These are phyloP conservation scores for Hypoxylon trugodes DNA, from an alignment of 495 filamentous ascomycete species.

Conservation along the genomic window DNA sequence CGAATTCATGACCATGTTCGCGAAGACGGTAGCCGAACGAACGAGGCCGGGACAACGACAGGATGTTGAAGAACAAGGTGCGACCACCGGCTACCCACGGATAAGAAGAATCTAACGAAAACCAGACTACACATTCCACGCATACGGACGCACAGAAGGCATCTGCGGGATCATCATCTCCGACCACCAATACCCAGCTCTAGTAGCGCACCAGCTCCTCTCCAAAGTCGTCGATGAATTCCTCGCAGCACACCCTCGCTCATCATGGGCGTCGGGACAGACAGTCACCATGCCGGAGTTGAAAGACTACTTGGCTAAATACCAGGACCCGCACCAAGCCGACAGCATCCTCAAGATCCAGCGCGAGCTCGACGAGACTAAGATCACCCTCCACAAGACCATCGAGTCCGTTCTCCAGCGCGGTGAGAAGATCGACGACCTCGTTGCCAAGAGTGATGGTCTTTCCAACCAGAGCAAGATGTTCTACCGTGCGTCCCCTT, in stretches of 20 bases:
- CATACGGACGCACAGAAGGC: slow-evolving; percentile 87
- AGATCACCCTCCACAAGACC: slow-evolving; percentile 97
- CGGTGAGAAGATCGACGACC: slow-evolving; percentile 88
- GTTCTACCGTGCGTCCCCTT: slow-evolving; percentile 78
- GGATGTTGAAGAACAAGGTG: slow-evolving; percentile 88
- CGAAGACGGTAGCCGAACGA: slow-evolving; percentile 78
- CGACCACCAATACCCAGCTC: slow-evolving; percentile 86
- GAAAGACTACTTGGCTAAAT: slow-evolving; percentile 84
- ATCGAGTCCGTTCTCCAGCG: slow-evolving; percentile 88
- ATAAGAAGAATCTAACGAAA: background rate
- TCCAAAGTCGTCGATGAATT: slow-evolving; percentile 95
- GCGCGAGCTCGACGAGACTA: slow-evolving; percentile 96
- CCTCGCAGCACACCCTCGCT: slow-evolving; percentile 77
- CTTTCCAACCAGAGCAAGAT: slow-evolving; percentile 91
- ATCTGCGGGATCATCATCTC: slow-evolving; percentile 88
- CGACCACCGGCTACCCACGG: slow-evolving; percentile 19
- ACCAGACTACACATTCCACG: slow-evolving; percentile 83
- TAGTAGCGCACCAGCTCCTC: slow-evolving; percentile 93
- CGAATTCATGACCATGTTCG: slow-evolving; percentile 76
- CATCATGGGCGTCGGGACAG: slow-evolving; percentile 64
- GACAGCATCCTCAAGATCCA: slow-evolving; percentile 96
- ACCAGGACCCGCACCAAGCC: slow-evolving; percentile 87
- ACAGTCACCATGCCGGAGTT: slow-evolving; percentile 72
- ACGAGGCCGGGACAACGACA: slow-evolving; percentile 88
- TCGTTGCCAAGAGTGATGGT: slow-evolving; percentile 88